Evolutionary conservation across 2,329 filamentous ascomycete genomes (phyloP).

Genomic region (Cytospora chrysosperma): DNA sequence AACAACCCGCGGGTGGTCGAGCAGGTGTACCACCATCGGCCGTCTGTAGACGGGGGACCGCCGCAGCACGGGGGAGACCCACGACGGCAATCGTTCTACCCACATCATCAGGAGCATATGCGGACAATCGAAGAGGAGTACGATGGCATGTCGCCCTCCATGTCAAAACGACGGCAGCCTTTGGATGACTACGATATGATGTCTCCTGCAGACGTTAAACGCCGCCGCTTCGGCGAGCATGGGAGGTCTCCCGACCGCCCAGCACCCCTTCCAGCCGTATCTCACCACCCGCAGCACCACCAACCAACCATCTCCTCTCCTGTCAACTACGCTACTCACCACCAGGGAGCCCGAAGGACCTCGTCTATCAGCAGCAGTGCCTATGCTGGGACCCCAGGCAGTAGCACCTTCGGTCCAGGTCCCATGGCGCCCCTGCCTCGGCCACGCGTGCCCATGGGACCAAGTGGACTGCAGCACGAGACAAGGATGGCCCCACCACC

Average conservation of each 20-base stretch:
- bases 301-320: slow-evolving; percentile 18
- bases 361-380: slow-evolving; percentile 20
- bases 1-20: slow-evolving; percentile 33
- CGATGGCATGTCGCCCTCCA: slow-evolving; percentile 5
- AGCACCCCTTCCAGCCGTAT: not conserved
- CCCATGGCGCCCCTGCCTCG: slow-evolving; percentile 18
- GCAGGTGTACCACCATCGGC: slow-evolving; percentile 34
- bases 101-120: slow-evolving; percentile 18
- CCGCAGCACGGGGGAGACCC: slow-evolving; percentile 33
- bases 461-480: slow-evolving; percentile 15
- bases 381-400: slow-evolving; percentile 10
- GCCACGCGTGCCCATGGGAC: slow-evolving; percentile 15
- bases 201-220: slow-evolving; percentile 38
- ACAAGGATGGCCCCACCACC: slow-evolving; percentile 53
- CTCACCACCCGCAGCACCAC: slow-evolving; percentile 13
- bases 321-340: slow-evolving; percentile 8
- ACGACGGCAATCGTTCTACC: slow-evolving; percentile 16
- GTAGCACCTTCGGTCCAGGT: slow-evolving; percentile 7
- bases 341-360: slow-evolving; percentile 14
- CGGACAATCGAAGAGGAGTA: slow-evolving; percentile 21
- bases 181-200: slow-evolving; percentile 30
- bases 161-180: slow-evolving; percentile 16
- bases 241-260: slow-evolving; percentile 28
- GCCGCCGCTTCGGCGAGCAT: slow-evolving; percentile 34
- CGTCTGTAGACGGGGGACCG: slow-evolving; percentile 18